A percentile compares a stretch with the other conserved stretches of the same genome.
phyloP scores from a whole-genome alignment of 495 filamentous ascomycete genomes.

The Cercophora scortea region DNA sequence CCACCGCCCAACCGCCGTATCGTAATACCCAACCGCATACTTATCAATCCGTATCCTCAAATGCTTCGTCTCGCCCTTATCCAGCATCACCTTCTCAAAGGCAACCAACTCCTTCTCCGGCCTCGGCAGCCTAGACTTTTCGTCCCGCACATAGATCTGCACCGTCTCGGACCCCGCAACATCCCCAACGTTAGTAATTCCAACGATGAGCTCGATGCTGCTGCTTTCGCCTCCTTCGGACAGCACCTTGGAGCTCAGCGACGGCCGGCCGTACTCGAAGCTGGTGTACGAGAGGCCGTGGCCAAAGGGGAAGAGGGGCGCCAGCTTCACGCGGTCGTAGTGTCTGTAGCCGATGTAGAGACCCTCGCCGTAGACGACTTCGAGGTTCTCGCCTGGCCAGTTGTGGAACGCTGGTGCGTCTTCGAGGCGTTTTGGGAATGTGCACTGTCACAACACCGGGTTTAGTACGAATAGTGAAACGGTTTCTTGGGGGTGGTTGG shows the following conservation, averaged over 20 bases:
- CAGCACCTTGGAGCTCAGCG: slow-evolving; percentile 40
- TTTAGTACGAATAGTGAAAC: neutral
- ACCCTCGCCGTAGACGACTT: slow-evolving; percentile 77
- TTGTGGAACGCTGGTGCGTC: slow-evolving; percentile 80
- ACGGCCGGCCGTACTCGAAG: slow-evolving; percentile 60
- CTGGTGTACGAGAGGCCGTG: slow-evolving; percentile 77
- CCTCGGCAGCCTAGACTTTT: slow-evolving; percentile 48
- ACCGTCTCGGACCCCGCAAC: slow-evolving; percentile 66
- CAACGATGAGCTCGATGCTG: slow-evolving; percentile 52
- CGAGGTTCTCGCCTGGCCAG: slow-evolving; percentile 72
- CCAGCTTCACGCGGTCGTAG: slow-evolving; percentile 63
- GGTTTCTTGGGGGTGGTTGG: slow-evolving; percentile 23
- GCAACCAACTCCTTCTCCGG: slow-evolving; percentile 74
- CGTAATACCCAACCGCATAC: slow-evolving; percentile 75
- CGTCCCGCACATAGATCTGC: slow-evolving; percentile 64
- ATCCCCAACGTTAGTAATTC: slow-evolving; percentile 60
- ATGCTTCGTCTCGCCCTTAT: slow-evolving; percentile 60
- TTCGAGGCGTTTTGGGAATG: slow-evolving; percentile 63
- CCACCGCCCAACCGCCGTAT: slow-evolving; percentile 62
- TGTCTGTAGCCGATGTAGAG: slow-evolving; percentile 78
- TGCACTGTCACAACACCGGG: slow-evolving; percentile 27
- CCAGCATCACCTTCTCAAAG: slow-evolving; percentile 68
- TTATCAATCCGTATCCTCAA: slow-evolving; percentile 61
- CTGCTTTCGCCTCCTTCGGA: slow-evolving; percentile 34
- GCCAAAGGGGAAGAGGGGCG: slow-evolving; percentile 70